Percentiles rank a stretch among this genome's conserved stretches.
These are phyloP conservation scores for Copromyces sp. DNA, from an alignment of 495 filamentous ascomycete species.

Conservation along the genomic window DNA sequence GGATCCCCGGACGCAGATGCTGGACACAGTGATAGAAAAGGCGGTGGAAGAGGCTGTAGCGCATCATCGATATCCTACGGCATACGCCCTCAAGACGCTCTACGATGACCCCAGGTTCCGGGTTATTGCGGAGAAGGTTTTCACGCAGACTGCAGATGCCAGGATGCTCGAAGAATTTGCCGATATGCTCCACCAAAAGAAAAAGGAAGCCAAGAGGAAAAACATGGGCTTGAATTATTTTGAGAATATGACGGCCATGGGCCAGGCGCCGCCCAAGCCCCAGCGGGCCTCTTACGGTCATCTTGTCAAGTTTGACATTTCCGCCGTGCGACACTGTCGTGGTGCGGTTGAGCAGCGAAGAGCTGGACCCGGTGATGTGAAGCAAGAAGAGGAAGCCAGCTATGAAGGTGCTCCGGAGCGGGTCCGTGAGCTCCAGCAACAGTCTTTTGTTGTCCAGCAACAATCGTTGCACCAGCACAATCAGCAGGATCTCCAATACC, in stretches of 20 bases:
- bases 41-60: conserved; percentile 41
- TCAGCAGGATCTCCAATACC: conserved; percentile 1
- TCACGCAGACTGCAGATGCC: conserved; percentile 33
- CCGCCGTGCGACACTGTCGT: conserved; percentile 6
- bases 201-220: conserved; percentile 37
- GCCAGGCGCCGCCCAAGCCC: conserved; percentile 25
- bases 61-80: conserved; percentile 41
- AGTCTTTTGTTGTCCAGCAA: not conserved
- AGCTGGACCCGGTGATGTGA: not conserved
- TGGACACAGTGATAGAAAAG: conserved; percentile 21
- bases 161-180: conserved; percentile 34
- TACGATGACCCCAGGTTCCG: conserved; percentile 40
- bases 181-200: conserved; percentile 31
- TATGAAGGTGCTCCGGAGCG: conserved; percentile 6
- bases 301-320: conserved; percentile 30
- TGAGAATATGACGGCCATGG: conserved; percentile 24
- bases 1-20: conserved; percentile 11
- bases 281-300: conserved; percentile 32
- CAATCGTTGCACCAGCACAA: not conserved
- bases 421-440: not conserved
- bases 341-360: not conserved
- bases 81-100: conserved; percentile 43
- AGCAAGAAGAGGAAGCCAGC: conserved; percentile 28
- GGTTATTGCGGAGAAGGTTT: conserved; percentile 37
- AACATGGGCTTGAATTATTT: conserved; percentile 41